Evolutionary conservation across 176 grass and related monocot genomes (phyloP), one percentile per base, ranked within the genome.

Genomic region (Triticum turgidum): DNA sequence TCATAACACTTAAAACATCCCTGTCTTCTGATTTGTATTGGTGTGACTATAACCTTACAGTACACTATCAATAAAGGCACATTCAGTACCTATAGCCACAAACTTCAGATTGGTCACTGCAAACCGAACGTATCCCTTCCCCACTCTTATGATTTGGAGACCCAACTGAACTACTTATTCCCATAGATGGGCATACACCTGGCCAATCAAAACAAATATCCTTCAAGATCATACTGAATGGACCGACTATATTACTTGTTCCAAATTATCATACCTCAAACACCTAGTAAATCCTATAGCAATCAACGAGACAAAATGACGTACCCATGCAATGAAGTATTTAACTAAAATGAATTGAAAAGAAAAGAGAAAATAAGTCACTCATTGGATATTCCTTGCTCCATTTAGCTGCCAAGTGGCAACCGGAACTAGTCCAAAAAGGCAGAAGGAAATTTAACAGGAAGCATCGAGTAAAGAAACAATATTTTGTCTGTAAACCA

Each of bases 1-100:
- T 54, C 38, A 74, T 78, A 59, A 72, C 44, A 82, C 38, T 62
- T 70, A 21, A 20, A 68, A 71, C 79, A 82, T 82, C 83, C 82
- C 69, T 63, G 29, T 47, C 64, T 68, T 62, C 24, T 47, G 61
- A 80, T 49, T 65, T 86, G 38, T n/a, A 64, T 2, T 42, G 73
- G 8, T 58, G 3, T 54, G 83, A 52, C 59, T 76, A 74, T 56
- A 85, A 39, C 62, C 59, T 65, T 72, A 61, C 63, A 80, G 33
- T 47, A 79, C 70, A 69, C 69, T 51, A 79, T 51, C 33, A 82
- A 63, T 73, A 63, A 73, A 80, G 71, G 44, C 68, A 69, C 5
- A 54, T 2, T 54, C 49, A 52, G 45, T 59, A 51, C 20, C 6
- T 61, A 86, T 8, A 72, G 21, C 27, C 52, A 73, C 29, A 39